Conservation (phyloP, 2,329 filamentous ascomycete genomes). For the Monosporascus cannonballus region DNA sequence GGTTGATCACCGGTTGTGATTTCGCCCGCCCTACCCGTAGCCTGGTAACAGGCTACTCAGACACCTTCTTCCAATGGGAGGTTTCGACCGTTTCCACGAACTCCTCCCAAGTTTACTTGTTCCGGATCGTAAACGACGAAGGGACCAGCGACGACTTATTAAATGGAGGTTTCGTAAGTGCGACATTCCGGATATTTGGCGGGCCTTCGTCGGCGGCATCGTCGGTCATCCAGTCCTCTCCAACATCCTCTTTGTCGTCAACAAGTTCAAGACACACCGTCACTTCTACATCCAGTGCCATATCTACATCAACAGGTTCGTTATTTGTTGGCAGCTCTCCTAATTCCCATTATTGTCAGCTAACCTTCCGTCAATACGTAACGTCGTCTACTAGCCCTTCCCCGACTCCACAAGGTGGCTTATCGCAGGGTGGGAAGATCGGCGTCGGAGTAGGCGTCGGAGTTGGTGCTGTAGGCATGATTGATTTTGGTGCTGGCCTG, state of each 20-base stretch:
- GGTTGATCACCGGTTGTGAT: slow-evolving; percentile 2
- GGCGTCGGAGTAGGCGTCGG: not conserved
- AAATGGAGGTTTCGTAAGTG: not conserved
- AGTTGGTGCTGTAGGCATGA: not conserved
- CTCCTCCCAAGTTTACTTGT: not conserved
- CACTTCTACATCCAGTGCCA: not conserved
- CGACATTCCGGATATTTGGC: not conserved
- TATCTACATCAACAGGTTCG: not conserved
- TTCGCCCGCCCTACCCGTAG: slow-evolving; percentile 1
- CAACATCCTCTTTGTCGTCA: not conserved
- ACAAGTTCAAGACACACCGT: not conserved
- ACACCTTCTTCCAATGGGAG: not conserved
- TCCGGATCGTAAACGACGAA: slow-evolving; percentile 1
- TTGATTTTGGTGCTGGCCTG: not conserved
- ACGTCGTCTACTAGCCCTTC: not conserved
- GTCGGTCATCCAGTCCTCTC: not conserved
- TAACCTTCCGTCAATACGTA: not conserved
- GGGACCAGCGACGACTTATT: not conserved
- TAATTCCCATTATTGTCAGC: not conserved
- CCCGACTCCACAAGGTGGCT: not conserved
- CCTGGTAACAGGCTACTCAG: not conserved
- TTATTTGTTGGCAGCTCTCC: not conserved
- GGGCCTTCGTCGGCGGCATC: not conserved
- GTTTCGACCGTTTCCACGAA: slow-evolving; percentile 1
- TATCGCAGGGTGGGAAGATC: not conserved